Percentiles rank a stretch among this genome's conserved stretches.
phyloP scores from a whole-genome alignment of 352 stramenopile species.

The Peronospora destructor region DNA sequence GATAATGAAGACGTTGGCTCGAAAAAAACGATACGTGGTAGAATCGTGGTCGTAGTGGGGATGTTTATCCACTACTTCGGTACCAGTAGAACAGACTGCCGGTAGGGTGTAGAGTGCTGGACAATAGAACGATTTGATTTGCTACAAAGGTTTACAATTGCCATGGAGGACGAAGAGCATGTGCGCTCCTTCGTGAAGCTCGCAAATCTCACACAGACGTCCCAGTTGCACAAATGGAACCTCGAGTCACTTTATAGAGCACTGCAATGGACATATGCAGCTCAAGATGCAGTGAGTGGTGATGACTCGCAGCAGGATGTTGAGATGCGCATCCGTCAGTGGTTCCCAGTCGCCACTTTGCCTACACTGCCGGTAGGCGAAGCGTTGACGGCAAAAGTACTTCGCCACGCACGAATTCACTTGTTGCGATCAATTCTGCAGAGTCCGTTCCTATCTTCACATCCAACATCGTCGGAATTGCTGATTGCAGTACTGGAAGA shows the following conservation, averaged over 20 bases:
- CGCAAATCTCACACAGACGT: constrained; percentile 43
- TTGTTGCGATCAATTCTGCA: constrained; percentile 41
- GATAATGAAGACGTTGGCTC: constrained; percentile 66
- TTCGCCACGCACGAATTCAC: constrained; percentile 26
- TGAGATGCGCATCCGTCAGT: constrained; percentile 21
- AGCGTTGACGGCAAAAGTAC: constrained; percentile 8
- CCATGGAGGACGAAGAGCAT: constrained; percentile 14
- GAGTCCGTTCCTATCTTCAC: constrained; percentile 41
- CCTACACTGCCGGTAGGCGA: constrained; percentile 28
- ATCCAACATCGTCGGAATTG: constrained; percentile 41
- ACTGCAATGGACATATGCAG: constrained; percentile 33
- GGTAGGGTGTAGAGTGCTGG: not conserved
- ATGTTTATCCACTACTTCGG: not conserved
- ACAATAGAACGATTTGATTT: constrained; percentile 7
- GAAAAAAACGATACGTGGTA: constrained; percentile 77
- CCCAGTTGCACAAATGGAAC: constrained; percentile 46
- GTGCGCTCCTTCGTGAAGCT: constrained; percentile 40
- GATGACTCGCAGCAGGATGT: constrained; percentile 14
- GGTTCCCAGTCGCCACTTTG: constrained; percentile 34
- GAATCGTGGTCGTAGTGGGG: constrained; percentile 72
- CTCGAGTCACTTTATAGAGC: constrained; percentile 36
- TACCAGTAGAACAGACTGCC: not conserved
- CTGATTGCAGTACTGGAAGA: constrained; percentile 28
- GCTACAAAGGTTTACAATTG: constrained; percentile 2
- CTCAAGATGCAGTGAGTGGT: constrained; percentile 24